phyloP scores from a whole-genome alignment of 768 basidiomycete genomes.

The Crucibulum laeve region DNA sequence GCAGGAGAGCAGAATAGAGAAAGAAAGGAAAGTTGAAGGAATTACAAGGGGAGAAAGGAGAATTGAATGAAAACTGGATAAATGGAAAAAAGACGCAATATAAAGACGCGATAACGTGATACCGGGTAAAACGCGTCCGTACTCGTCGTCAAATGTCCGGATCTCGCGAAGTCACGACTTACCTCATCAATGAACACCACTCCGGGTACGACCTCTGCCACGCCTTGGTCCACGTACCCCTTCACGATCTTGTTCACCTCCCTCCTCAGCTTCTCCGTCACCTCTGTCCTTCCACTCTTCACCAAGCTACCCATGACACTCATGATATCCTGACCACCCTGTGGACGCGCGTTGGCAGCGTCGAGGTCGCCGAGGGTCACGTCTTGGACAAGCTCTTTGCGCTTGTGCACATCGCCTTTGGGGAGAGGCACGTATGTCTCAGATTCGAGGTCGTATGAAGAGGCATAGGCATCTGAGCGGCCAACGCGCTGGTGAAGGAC shows the following conservation, averaged over 20 bases:
- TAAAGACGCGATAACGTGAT: too few relatives aligned
- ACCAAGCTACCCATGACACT: conserved; percentile 92
- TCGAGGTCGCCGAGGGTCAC: conserved; percentile 94
- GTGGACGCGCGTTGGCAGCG: conserved; percentile 93
- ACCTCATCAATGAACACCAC: conserved; percentile 99
- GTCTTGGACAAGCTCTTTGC: conserved; percentile 93
- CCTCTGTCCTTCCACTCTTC: conserved; percentile 90
- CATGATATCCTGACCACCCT: conserved; percentile 98
- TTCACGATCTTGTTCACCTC: conserved; percentile 99
- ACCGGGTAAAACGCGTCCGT: background rate
- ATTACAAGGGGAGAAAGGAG: too few relatives aligned
- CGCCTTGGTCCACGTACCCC: conserved; percentile 96
- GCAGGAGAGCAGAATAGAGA: too few relatives aligned
- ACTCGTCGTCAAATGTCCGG: conserved; percentile 1
- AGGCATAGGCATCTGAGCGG: conserved; percentile 94
- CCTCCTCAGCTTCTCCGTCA: conserved; percentile 91
- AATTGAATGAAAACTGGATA: too few relatives aligned
- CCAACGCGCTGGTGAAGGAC: conserved; percentile 71
- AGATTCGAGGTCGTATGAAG: conserved; percentile 95
- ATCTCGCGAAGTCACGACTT: conserved; percentile 13
- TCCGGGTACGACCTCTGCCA: conserved; percentile 96
- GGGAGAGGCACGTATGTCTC: conserved; percentile 98
- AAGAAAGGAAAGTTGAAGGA: too few relatives aligned
- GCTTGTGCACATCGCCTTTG: conserved; percentile 94
- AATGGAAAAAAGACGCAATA: too few relatives aligned